These are phyloP conservation scores for Epichloe sp. DNA, from an alignment of 2,329 filamentous ascomycete species.

Conservation along the genomic window DNA sequence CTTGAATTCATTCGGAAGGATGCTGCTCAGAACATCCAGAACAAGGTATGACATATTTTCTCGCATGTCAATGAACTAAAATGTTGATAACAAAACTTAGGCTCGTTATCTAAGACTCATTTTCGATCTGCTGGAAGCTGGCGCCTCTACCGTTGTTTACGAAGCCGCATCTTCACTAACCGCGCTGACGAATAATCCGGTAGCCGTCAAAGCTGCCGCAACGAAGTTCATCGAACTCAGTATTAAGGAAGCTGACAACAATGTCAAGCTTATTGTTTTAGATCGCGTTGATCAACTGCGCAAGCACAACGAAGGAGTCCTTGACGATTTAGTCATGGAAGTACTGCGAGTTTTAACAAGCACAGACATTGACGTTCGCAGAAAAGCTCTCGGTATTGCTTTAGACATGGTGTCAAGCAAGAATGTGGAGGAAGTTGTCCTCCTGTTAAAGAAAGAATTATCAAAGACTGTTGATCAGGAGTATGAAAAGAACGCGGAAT, in stretches of 20 bases:
- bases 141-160: conserved; percentile 89
- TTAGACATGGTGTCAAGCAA: conserved; percentile 98
- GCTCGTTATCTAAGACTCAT: conserved; percentile 87
- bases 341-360: conserved; percentile 89
- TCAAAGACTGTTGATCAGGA: conserved; percentile 96
- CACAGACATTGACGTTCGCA: conserved; percentile 88
- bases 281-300: conserved; percentile 84
- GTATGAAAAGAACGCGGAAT: conserved; percentile 96
- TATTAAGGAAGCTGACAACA: conserved; percentile 97
- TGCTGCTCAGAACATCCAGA: conserved; percentile 84
- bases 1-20: conserved; percentile 97
- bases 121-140: conserved; percentile 89
- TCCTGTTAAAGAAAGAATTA: conserved; percentile 93
- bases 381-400: conserved; percentile 79
- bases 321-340: conserved; percentile 95
- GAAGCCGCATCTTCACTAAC: conserved; percentile 94
- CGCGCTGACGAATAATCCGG: conserved; percentile 86
- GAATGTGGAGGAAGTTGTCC: conserved; percentile 94
- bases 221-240: conserved; percentile 92
- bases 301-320: conserved; percentile 75
- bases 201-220: conserved; percentile 93
- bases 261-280: conserved; percentile 95
- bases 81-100: conserved; percentile 25
- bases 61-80: conserved; percentile 14
- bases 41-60: conserved; percentile 52